These are phyloP conservation scores for Halophytophthora batemanensis DNA, from an alignment of 352 stramenopile species.

Conservation along the genomic window DNA sequence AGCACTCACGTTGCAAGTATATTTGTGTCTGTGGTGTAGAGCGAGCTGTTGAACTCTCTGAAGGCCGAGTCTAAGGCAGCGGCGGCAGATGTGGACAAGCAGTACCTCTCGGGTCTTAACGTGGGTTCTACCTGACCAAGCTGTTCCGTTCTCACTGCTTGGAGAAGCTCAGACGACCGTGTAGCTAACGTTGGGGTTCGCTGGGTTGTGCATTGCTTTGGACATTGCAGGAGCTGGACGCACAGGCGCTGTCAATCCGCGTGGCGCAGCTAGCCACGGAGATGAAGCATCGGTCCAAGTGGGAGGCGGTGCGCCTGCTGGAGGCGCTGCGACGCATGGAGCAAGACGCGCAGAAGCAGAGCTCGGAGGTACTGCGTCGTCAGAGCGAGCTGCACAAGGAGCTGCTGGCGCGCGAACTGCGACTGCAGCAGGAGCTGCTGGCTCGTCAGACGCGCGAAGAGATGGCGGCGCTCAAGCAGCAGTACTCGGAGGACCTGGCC, in stretches of 20 bases:
- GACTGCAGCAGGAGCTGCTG: constrained; percentile 66
- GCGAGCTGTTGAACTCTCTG: constrained; percentile 56
- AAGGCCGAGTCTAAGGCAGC: constrained; percentile 57
- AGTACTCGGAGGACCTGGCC: constrained; percentile 57
- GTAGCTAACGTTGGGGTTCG: too few relatives aligned
- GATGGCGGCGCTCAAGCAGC: constrained; percentile 58
- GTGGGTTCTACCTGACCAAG: constrained; percentile 22
- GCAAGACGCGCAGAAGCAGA: constrained; percentile 76
- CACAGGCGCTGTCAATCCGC: constrained; percentile 67
- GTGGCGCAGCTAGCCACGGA: constrained; percentile 77
- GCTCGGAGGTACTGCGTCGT: constrained; percentile 47
- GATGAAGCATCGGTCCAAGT: constrained; percentile 88
- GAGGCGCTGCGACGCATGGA: constrained; percentile 79
- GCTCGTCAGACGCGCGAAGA: constrained; percentile 61
- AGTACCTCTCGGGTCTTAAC: constrained; percentile 69
- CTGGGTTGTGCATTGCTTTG: too few relatives aligned
- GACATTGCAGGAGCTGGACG: constrained; percentile 53
- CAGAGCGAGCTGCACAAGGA: constrained; percentile 77
- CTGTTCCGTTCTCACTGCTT: neutral
- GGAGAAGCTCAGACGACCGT: too few relatives aligned
- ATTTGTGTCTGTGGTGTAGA: constrained; percentile 29
- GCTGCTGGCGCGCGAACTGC: constrained; percentile 68
- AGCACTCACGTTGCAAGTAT: neutral
- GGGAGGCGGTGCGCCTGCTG: constrained; percentile 71
- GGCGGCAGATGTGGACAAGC: constrained; percentile 63